phyloP scores from a whole-genome alignment of 2,329 filamentous ascomycete species.

The Graphilbum fragrans region DNA sequence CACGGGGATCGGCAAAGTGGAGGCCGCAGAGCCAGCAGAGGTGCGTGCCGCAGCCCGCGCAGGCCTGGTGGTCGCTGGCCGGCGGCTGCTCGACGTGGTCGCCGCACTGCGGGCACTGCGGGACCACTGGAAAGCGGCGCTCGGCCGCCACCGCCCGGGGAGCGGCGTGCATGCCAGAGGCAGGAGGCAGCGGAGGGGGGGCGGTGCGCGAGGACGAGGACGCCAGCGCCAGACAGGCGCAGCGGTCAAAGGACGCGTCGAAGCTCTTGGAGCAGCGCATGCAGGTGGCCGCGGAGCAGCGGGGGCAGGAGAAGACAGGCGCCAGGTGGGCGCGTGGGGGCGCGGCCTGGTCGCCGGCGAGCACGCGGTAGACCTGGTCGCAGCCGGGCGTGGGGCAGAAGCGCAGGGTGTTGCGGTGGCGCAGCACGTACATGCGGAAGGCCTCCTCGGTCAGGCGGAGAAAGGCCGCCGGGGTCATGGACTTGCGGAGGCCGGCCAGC shows the following conservation, averaged over 20 bases:
- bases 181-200: too few species aligned
- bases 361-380: slow-evolving; percentile 24
- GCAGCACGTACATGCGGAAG: slow-evolving; percentile 21
- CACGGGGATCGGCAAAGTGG: not conserved
- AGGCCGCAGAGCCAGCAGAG: slow-evolving; percentile 4
- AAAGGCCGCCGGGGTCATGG: slow-evolving; percentile 8
- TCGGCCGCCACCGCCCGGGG: too few species aligned
- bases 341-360: not conserved
- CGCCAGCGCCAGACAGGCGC: too few species aligned
- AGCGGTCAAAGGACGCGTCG: too few species aligned
- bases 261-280: too few species aligned
- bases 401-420: slow-evolving; percentile 18
- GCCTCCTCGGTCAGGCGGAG: slow-evolving; percentile 21
- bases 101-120: too few species aligned
- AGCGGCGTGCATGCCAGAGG: too few species aligned
- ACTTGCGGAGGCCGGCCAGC: slow-evolving; percentile 14
- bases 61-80: slow-evolving; percentile 4
- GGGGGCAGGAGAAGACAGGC: slow-evolving; percentile 19
- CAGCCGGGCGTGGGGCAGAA: slow-evolving; percentile 33
- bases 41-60: slow-evolving; percentile 1
- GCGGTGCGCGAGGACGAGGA: too few species aligned
- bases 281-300: slow-evolving; percentile 22
- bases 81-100: too few species aligned
- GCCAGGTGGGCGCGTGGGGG: not conserved
- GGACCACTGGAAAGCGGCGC: too few species aligned